Base-by-base conservation (phyloP, 2,329 filamentous ascomycete genomes). In the Fusarium subglutinans region DNA sequence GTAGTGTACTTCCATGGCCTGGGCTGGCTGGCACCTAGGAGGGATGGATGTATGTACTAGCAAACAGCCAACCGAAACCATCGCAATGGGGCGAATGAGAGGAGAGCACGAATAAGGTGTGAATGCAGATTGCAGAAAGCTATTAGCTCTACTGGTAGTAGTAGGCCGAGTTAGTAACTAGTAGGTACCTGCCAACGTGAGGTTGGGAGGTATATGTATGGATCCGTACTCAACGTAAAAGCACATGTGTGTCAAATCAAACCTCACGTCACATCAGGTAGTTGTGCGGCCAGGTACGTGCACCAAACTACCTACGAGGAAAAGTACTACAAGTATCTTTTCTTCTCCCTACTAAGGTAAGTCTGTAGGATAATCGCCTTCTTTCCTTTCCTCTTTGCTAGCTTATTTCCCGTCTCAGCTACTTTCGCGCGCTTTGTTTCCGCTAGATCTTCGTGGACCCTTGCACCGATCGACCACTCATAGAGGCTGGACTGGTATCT, bases 1-100 rank as follows among this genome's bases (percentile, higher is more conserved):
- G 26, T 26, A 26, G 33, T 35, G 26, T 30, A 48, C 45, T 35
- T 54, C 22, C 48, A 26, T 54, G 50, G 61, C 44, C 44, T 67
- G 41, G 41, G 17, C 47, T 54, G 50, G 38, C 28, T 17, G 35
- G 40, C 63, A 68, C 28, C 54, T 62, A 56, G 62, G 56, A 72
- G 67, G 30, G n/a, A 50, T 51, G 56, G 64, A 56, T 43, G 59
- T 72, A 61, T 45, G 60, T 70, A 63, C 72, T 74, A 74, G 74
- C 56, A 57, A 56, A 74, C 68, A 57, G 53, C 72, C 71, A 74
- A 72, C 72, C 72, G 58, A 74, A 72, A 74, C 63, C 47, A 65
- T 35, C 59, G 38, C 43, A 38, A 59, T 45, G 71, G 70, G 67
- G 55, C 72, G 63, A 59, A 74, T 69, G 38, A 74, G 60, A 74